Base-by-base conservation (phyloP, 768 basidiomycete genomes). In the Leccinum sublutescens region DNA sequence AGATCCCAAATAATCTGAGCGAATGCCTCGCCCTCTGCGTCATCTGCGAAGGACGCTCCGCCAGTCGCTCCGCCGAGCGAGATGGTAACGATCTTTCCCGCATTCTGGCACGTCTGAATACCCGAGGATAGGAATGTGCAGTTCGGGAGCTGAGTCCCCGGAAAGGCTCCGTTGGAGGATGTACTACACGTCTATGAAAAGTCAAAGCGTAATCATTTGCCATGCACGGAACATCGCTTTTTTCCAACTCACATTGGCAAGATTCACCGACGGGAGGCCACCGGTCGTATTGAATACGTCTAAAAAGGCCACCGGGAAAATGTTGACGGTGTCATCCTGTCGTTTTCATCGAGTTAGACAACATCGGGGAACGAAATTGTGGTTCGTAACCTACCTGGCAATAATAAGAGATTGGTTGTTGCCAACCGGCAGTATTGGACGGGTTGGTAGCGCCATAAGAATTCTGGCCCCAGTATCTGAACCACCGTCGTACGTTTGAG, bases 61-160 rank as follows among this genome's bases (percentile, higher is more conserved):
- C 87, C 89, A 4, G 82, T 82, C 2, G 84, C 86, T 21, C 86
- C 86, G 34, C 86, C 85, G n/a, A 86, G 72, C 40, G 82, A 84
- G 12, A 84, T 66, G 2, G 84, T 85, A n/a, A 85, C 69, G 25
- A 84, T 78, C 66, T 87, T 87, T 4, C 86, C 86, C 63, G 80
- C 81, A 17, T 76, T 68, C 71, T 91, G 89, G 71, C 88, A 91
- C 23, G 82, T 74, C 62, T 79, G 58, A 59, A 91, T 91, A 65
- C 83, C 83, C 1, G 79, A 61, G 4, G 87, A 86, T 29, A 90
- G 74, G 61, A 80, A 79, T 6, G 78, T 68, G 70, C 89, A 91
- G 62, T 89, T 78, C 4, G 85, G 80, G 47, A 91, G 79, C 29
- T 76, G 70, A 4, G 85, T 87, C 12, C 86, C 87, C 8, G 85